Evolutionary conservation across 2,329 filamentous ascomycete genomes (phyloP).

Genomic region (Cryoendolithus antarcticus): DNA sequence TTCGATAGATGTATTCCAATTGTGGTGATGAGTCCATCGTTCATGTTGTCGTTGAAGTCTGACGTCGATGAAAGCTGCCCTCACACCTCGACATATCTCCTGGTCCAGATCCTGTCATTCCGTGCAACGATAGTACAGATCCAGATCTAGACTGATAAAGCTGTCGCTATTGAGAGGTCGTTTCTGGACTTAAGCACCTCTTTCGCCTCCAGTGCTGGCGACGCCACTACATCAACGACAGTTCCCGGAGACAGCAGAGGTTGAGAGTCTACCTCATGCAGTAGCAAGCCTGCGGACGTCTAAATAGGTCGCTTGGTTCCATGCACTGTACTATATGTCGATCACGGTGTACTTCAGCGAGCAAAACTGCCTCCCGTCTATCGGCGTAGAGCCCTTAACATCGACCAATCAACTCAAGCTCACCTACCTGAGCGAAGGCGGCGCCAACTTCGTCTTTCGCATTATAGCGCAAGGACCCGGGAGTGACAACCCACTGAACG

Average conservation of each 20-base stretch:
- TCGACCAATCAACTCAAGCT: constrained; percentile 8
- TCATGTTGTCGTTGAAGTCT: neutral
- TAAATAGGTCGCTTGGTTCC: neutral
- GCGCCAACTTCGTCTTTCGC: constrained; percentile 25
- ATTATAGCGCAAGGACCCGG: constrained; percentile 8
- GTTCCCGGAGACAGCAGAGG: too few relatives aligned
- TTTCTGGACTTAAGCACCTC: too few relatives aligned
- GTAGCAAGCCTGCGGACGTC: too few relatives aligned
- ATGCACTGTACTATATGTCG: constrained; percentile 10
- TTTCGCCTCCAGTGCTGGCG: too few relatives aligned
- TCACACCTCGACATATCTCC: too few relatives aligned
- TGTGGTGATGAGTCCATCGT: constrained; percentile 21
- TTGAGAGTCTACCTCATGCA: too few relatives aligned
- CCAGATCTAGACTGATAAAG: too few relatives aligned
- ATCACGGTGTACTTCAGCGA: constrained; percentile 3
- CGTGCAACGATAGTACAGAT: too few relatives aligned
- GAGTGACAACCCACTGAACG: constrained; percentile 5
- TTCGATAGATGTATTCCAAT: constrained; percentile 14
- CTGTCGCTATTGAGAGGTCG: too few relatives aligned
- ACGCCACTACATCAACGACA: too few relatives aligned
- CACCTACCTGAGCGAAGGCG: constrained; percentile 25
- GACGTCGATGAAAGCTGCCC: too few relatives aligned
- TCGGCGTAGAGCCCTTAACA: neutral
- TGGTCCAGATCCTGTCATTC: too few relatives aligned
- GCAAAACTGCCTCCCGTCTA: neutral